Evolutionary conservation across 2,329 filamentous ascomycete species (phyloP), one percentile per base, ranked within the genome.

Genomic region (Fusarium heterosporum): DNA sequence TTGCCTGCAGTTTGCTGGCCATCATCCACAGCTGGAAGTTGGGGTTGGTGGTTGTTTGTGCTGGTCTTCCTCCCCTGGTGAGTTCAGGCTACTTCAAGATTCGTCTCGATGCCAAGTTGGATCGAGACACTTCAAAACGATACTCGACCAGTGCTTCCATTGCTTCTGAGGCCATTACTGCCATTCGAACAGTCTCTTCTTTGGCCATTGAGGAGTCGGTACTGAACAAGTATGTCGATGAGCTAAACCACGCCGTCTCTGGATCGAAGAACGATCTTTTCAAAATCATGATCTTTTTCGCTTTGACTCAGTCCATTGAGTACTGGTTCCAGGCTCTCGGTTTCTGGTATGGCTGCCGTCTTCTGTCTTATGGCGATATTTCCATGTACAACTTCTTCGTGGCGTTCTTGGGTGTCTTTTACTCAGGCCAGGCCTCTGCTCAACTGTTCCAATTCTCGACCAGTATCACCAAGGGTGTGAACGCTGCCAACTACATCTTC

Each of bases 371-470:
- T 76, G 74, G 73, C 3, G 85, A 83, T 56, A 78, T 86, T 59
- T 84, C 82, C 4, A 86, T 87, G 73, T 86, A 87, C 58, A 74
- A 78, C 55, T 81, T 81, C 62, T 76, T 85, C 55, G 79, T 86
- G 17, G 78, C 83, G 10, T 86, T 86, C 63, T 80, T 85, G 74
- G 81, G 78, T 4, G 79, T 86, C 8, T 80, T 85, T 36, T 84
- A 80, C 64, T 78, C 78, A 0, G 80, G 78, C 1, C 79, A 83
- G 74, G 78, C 78, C 3, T 75, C 79, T 0, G 71, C 76, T 1
- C 75, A 78, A 46, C 72, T 83, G 10, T 83, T 83, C 68, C 73
- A 80, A 43, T 83, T 84, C 70, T 82, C 83, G 1, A 84, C 81
- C 7, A 85, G 78, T 60, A 80, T 87, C 54, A 86, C 84, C 43